Evolutionary conservation across 768 basidiomycete species (phyloP), one percentile per base, ranked within the genome.

Genomic region (Pholiota conissans): DNA sequence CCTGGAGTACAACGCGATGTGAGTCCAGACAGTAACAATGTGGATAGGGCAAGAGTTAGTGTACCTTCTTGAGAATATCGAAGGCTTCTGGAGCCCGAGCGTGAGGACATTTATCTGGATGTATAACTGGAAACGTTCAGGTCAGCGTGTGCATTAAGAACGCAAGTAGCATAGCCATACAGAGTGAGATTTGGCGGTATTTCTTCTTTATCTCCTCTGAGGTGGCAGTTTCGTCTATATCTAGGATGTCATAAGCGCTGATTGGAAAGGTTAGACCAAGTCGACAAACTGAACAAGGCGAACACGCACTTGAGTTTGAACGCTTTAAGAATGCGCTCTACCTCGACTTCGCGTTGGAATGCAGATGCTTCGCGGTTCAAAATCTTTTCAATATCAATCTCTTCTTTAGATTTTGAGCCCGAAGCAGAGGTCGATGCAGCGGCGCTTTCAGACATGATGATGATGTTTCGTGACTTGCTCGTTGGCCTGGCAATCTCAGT

Each of bases 31-130:
- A 18, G 13, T 10, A 61, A 45, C 22, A 22, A 45, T 10, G 22
- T 11, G 42, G 24, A 45, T 39, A 16, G n/a, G 20, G 37, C 14
- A 39, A 39, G 20, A 6, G 37, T 49, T 20, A 11, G 13, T 73
- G 10, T 50, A 90, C 93, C 85, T 97, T 96, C 79, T 97, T 97
- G 47, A 97, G 80, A 30, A 93, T 68, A 71, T 96, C 94, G 69
- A 97, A 97, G 1, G 95, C 95, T 74, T 97, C 93, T 65, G 93
- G 89, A 50, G 93, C 91, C 66, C 86, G 84, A 27, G 84, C 79
- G 74, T 97, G 93, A 69, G 91, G 78, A 65, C 90, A 90, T 81
- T 98, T 99, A 79, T 99, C 97, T 60, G 97, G 97, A 80, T 99
- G 97, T 67, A 99, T 98, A 73, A 97, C 92, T 94, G 70, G 60